These are phyloP conservation scores for Moesziomyces antarcticus DNA, from an alignment of 1,284 basidiomycete genomes.

Conservation along the genomic window DNA sequence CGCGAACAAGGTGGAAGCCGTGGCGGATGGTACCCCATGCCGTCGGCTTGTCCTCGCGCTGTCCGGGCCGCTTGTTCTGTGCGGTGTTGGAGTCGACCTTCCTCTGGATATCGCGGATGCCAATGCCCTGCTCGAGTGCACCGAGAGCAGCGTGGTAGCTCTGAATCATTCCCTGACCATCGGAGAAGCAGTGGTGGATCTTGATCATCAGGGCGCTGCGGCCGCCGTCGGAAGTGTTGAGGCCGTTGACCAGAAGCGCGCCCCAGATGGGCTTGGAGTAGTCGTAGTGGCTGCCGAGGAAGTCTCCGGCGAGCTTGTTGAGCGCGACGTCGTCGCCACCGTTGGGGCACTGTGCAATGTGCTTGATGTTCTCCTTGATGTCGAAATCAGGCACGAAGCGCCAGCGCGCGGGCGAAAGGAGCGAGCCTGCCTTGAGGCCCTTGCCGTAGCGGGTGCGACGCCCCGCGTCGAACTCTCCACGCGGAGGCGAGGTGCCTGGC, in stretches of 20 bases:
- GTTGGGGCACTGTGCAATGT: conserved; percentile 45
- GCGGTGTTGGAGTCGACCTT: conserved; percentile 55
- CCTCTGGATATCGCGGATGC: conserved; percentile 60
- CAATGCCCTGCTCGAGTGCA: conserved; percentile 54
- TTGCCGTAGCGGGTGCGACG: conserved; percentile 55
- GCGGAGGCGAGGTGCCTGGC: conserved; percentile 24
- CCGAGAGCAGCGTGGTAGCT: conserved; percentile 65
- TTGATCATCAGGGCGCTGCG: conserved; percentile 67
- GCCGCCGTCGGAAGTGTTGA: conserved; percentile 61
- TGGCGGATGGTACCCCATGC: conserved; percentile 60
- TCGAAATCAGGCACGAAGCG: conserved; percentile 64
- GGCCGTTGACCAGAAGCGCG: conserved; percentile 64
- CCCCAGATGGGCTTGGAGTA: conserved; percentile 67
- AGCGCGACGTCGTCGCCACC: conserved; percentile 54
- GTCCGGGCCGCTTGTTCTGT: conserved; percentile 53
- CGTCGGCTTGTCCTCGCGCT: conserved; percentile 56
- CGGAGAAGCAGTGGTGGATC: conserved; percentile 66
- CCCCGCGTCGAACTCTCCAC: conserved; percentile 40
- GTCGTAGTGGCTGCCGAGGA: conserved; percentile 64
- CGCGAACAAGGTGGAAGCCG: conserved; percentile 53
- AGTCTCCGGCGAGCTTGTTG: conserved; percentile 60
- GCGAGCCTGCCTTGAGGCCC: conserved; percentile 59
- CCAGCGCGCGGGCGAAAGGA: conserved; percentile 60
- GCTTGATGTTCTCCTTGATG: conserved; percentile 62
- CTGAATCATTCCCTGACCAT: conserved; percentile 67